Conservation (phyloP, 768 basidiomycete species). For the Lactifluus echinatus region DNA sequence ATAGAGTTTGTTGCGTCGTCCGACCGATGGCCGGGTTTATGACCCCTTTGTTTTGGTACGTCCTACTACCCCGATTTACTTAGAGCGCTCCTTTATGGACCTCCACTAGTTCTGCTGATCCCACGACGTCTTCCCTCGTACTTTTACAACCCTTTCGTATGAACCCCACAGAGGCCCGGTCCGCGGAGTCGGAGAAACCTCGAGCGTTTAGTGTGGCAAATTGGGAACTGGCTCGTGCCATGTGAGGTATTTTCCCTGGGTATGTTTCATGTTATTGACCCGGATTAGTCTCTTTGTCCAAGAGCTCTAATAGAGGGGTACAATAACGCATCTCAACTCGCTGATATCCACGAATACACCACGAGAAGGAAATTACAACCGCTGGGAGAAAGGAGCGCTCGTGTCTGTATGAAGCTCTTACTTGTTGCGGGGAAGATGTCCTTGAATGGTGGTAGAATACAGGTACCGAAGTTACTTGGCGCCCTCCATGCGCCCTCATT, state of each 20-base stretch:
- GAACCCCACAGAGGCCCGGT: conserved; percentile 1
- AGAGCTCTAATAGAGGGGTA: background rate
- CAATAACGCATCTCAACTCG: background rate
- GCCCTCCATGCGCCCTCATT: background rate
- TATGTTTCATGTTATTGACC: background rate
- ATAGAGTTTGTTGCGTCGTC: conserved; percentile 1
- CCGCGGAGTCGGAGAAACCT: conserved; percentile 16
- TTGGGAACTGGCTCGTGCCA: background rate
- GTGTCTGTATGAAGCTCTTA: background rate
- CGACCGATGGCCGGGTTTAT: background rate
- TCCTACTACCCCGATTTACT: background rate
- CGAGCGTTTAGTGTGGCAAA: background rate
- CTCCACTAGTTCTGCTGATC: background rate
- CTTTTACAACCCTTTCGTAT: background rate
- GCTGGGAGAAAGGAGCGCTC: background rate
- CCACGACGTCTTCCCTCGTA: background rate
- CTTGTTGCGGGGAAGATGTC: background rate
- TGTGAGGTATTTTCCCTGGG: background rate
- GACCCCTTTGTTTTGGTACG: background rate
- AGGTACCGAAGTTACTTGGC: background rate
- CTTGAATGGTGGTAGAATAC: background rate
- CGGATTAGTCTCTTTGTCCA: background rate
- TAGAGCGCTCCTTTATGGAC: background rate
- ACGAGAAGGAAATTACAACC: background rate
- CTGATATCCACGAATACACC: background rate